These are phyloP conservation scores for Cercospora beticola DNA, from an alignment of 2,329 filamentous ascomycete species.

Conservation along the genomic window DNA sequence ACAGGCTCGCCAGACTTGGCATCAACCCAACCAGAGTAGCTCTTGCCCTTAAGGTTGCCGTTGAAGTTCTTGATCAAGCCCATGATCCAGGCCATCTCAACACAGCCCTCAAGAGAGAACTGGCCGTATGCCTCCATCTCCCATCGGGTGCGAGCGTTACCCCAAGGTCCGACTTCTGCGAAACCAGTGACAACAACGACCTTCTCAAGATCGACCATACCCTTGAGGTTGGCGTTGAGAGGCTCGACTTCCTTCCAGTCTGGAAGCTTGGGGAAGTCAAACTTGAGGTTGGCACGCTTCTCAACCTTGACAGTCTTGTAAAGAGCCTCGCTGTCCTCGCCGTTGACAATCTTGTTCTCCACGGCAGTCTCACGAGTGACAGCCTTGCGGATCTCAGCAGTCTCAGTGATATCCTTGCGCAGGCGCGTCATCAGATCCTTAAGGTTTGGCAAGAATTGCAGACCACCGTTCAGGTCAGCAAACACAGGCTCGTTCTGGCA, in stretches of 20 bases:
- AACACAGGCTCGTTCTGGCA: conserved; percentile 96
- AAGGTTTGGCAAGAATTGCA: conserved; percentile 95
- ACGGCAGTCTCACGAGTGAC: conserved; percentile 94
- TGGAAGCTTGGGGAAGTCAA: conserved; percentile 85
- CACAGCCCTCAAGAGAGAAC: conserved; percentile 95
- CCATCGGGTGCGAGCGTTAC: conserved; percentile 96
- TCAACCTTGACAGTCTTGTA: conserved; percentile 94
- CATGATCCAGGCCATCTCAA: conserved; percentile 99
- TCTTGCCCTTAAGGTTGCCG: conserved; percentile 90
- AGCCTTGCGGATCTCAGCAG: conserved; percentile 86
- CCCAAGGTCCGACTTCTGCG: conserved; percentile 94
- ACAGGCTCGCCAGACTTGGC: conserved; percentile 91
- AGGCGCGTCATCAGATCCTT: conserved; percentile 93
- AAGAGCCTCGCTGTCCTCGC: conserved; percentile 83
- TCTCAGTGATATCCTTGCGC: conserved; percentile 92
- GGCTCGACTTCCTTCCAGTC: conserved; percentile 94
- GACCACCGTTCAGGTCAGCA: conserved; percentile 93
- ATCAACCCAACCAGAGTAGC: conserved; percentile 96
- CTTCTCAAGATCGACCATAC: conserved; percentile 98
- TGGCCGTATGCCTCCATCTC: conserved; percentile 98
- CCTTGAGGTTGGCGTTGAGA: conserved; percentile 83
- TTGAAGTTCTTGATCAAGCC: conserved; percentile 99
- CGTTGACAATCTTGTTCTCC: conserved; percentile 96
- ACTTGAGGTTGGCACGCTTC: conserved; percentile 96
- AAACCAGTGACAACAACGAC: conserved; percentile 98